Conservation (phyloP, 2,329 filamentous ascomycete genomes). For the Diaporthe caulivora region DNA sequence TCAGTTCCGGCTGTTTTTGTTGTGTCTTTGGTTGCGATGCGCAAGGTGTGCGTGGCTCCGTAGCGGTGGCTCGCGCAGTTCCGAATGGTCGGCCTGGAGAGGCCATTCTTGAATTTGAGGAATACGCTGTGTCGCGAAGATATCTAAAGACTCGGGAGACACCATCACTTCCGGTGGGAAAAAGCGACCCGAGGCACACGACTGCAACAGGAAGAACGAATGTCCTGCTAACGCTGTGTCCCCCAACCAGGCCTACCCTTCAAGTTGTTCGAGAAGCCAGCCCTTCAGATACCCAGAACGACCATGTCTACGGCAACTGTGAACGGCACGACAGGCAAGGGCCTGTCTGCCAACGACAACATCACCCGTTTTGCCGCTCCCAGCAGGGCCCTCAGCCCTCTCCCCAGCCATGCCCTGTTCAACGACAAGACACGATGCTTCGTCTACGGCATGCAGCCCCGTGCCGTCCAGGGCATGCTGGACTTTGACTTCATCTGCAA, state of each 20-base stretch:
- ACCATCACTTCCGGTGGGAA: not conserved
- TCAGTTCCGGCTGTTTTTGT: not conserved
- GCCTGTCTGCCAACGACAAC: slow-evolving; percentile 92
- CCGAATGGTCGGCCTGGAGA: not conserved
- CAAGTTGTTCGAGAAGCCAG: slow-evolving; percentile 37
- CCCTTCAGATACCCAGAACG: slow-evolving; percentile 41
- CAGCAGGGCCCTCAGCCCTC: slow-evolving; percentile 91
- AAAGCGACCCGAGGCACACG: not conserved
- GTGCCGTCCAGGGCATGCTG: slow-evolving; percentile 92
- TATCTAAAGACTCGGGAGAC: not conserved
- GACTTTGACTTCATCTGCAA: slow-evolving; percentile 99
- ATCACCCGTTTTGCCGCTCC: slow-evolving; percentile 96
- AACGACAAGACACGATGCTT: slow-evolving; percentile 99
- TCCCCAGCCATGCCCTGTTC: slow-evolving; percentile 91
- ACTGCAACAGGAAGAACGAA: not conserved
- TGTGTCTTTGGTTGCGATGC: not conserved
- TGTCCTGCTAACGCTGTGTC: not conserved
- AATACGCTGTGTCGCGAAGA: not conserved
- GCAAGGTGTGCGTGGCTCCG: slow-evolving; percentile 6
- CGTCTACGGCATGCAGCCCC: slow-evolving; percentile 98
- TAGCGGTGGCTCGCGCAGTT: not conserved
- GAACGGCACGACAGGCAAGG: slow-evolving; percentile 62
- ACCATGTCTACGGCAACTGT: slow-evolving; percentile 67
- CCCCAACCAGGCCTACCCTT: slow-evolving; percentile 11
- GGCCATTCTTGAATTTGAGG: not conserved